A percentile compares a stretch with the other conserved stretches of the same genome.
Conservation (phyloP, 2,329 filamentous ascomycete species). For the Diplodia sapinea region DNA sequence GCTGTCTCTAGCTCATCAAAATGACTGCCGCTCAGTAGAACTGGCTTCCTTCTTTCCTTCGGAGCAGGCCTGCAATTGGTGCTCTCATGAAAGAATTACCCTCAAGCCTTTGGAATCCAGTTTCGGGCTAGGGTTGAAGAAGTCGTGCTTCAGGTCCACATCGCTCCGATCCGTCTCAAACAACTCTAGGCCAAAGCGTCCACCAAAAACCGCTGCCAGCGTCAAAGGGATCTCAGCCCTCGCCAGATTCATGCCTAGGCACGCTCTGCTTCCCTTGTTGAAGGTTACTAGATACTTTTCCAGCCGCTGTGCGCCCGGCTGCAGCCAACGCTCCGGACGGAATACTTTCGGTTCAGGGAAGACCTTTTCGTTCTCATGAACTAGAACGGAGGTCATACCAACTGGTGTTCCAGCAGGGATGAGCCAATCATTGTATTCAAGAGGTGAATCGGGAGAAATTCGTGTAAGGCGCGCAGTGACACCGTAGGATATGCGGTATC, state of each 20-base stretch:
- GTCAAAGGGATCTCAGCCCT: conserved; percentile 22
- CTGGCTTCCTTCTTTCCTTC: too few species aligned
- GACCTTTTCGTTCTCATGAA: conserved; percentile 34
- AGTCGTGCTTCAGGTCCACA: conserved; percentile 33
- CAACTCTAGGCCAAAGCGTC: conserved; percentile 22
- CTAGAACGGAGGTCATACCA: conserved; percentile 33
- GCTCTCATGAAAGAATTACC: conserved; percentile 6
- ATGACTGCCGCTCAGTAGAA: background rate
- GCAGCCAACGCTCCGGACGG: conserved; percentile 36
- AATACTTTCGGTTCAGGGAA: conserved; percentile 34
- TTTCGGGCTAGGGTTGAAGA: conserved; percentile 32
- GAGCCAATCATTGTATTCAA: conserved; percentile 27
- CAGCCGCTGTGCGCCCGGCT: conserved; percentile 32
- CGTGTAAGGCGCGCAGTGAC: conserved; percentile 35
- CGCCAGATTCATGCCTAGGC: conserved; percentile 33
- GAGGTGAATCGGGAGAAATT: conserved; percentile 29
- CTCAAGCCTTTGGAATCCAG: conserved; percentile 33
- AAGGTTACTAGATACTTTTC: conserved; percentile 35
- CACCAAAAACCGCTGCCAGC: conserved; percentile 24
- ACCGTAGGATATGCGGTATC: conserved; percentile 36
- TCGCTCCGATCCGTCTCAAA: conserved; percentile 33
- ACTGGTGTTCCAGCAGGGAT: conserved; percentile 33
- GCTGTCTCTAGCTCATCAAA: background rate
- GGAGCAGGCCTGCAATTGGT: background rate
- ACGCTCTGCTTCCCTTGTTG: conserved; percentile 34